These are phyloP conservation scores for Neophaeococcomyces aloes DNA, from an alignment of 2,329 filamentous ascomycete species.

Conservation along the genomic window DNA sequence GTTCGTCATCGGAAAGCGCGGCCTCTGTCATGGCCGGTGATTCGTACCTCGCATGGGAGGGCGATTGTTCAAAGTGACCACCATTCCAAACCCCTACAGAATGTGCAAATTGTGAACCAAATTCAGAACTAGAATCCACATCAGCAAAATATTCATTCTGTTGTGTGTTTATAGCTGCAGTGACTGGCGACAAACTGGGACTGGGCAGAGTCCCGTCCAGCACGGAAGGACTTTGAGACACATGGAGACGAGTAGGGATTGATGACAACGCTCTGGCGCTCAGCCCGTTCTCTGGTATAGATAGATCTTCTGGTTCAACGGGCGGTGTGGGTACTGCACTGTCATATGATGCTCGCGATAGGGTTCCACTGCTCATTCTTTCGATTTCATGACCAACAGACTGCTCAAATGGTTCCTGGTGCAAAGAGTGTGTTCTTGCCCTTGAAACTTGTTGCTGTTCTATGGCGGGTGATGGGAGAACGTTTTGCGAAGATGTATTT, in stretches of 20 bases:
- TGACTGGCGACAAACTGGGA: constrained; percentile 81
- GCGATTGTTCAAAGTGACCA: constrained; percentile 16
- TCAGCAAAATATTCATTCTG: constrained; percentile 35
- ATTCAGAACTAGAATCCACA: constrained; percentile 35
- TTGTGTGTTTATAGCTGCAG: constrained; percentile 58
- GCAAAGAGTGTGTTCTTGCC: background rate
- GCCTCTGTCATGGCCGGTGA: constrained; percentile 8
- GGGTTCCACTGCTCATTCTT: background rate
- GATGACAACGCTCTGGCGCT: constrained; percentile 23
- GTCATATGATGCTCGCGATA: constrained; percentile 15
- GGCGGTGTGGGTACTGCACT: constrained; percentile 21
- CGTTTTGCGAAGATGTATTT: background rate
- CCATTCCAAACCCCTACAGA: constrained; percentile 2
- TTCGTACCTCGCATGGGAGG: constrained; percentile 10
- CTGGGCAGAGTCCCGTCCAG: constrained; percentile 91
- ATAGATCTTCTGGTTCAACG: constrained; percentile 16
- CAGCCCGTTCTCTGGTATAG: constrained; percentile 29
- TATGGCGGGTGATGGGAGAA: constrained; percentile 16
- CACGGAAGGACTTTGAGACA: constrained; percentile 57
- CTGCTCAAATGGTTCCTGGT: background rate
- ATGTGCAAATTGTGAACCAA: constrained; percentile 24
- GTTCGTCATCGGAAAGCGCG: constrained; percentile 5
- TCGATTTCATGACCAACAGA: background rate
- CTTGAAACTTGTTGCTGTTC: constrained; percentile 7
- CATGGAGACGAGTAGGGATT: constrained; percentile 31